Percentiles rank a stretch among this genome's conserved stretches.
Conservation (phyloP, 148 eudicot species). For the Rhododendron vialii region DNA sequence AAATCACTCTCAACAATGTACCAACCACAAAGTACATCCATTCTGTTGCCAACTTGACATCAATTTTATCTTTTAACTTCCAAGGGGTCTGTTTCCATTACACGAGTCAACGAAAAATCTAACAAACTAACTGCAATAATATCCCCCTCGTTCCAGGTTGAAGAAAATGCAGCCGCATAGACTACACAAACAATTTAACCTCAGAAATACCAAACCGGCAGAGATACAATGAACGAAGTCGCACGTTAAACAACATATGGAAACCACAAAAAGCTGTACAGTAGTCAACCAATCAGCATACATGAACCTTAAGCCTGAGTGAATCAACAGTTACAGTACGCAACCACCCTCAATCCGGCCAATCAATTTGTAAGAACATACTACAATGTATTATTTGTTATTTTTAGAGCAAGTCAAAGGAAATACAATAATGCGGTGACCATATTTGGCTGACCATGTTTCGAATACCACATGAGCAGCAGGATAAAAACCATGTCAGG, state of each 20-base stretch:
- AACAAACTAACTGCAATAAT: not conserved
- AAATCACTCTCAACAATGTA: not conserved
- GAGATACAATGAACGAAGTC: not conserved
- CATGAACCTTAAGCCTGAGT: not conserved
- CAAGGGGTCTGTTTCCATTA: not conserved
- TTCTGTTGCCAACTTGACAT: not conserved
- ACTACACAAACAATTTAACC: not conserved
- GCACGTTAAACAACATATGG: not conserved
- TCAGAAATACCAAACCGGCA: not conserved
- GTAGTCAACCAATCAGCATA: not conserved
- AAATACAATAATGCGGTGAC: not conserved
- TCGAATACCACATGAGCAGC: not conserved
- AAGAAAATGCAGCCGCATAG: not conserved
- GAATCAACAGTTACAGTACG: not conserved
- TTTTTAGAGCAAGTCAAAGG: not conserved
- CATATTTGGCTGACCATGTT: no score
- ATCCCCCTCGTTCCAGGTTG: not conserved
- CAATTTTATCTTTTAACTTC: not conserved
- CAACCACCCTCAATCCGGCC: not conserved
- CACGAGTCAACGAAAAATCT: not conserved
- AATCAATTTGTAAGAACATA: not conserved
- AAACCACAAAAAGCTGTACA: not conserved
- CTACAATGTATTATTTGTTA: not conserved
- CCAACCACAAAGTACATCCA: not conserved
- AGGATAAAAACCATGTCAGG: not conserved